These are phyloP conservation scores for Clarireedia hainanense DNA, from an alignment of 2,329 filamentous ascomycete species.

Conservation along the genomic window DNA sequence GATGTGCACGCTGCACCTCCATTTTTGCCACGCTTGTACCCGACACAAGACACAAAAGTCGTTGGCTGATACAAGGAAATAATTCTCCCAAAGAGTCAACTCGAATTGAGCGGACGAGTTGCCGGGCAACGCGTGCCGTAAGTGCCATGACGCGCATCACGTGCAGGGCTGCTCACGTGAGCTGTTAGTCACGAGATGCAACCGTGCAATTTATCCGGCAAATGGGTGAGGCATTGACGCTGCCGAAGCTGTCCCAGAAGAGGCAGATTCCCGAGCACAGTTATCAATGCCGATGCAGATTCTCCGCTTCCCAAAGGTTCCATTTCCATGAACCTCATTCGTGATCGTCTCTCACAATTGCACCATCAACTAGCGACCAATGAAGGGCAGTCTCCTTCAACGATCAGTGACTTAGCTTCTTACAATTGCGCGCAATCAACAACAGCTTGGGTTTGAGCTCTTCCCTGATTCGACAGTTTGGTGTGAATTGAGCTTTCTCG, in stretches of 20 bases:
- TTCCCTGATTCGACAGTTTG: background rate
- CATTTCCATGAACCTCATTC: background rate
- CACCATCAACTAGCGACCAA: slow-evolving; percentile 8
- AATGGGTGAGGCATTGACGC: no score
- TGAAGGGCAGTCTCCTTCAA: background rate
- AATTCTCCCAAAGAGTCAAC: no score
- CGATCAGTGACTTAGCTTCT: background rate
- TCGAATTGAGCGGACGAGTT: no score
- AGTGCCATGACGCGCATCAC: no score
- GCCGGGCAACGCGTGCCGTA: no score
- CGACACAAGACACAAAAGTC: no score
- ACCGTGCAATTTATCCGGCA: no score
- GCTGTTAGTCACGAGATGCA: no score
- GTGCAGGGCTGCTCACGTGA: no score
- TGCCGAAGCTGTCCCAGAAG: no score
- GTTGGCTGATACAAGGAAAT: no score
- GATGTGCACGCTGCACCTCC: background rate
- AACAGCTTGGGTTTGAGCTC: background rate
- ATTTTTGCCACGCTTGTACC: no score
- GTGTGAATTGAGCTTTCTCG: background rate
- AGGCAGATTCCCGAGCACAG: background rate
- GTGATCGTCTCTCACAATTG: slow-evolving; percentile 6
- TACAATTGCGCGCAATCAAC: background rate
- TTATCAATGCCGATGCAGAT: background rate
- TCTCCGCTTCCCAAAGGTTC: background rate